phyloP scores from a whole-genome alignment of 2,329 filamentous ascomycete genomes.

The Colletotrichum plurivorum region DNA sequence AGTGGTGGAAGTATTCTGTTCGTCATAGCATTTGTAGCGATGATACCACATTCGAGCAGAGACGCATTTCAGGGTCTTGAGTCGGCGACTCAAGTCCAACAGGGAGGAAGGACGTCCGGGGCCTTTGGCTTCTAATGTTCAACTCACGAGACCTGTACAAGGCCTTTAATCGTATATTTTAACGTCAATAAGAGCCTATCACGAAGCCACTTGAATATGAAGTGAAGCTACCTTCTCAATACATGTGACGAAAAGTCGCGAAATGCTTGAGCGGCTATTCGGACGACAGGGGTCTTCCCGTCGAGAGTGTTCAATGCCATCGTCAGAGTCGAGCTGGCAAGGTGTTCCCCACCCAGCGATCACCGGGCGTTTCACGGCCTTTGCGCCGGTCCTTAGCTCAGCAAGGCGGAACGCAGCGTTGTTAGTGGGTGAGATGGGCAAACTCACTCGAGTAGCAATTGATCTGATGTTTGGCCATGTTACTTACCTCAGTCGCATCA shows the following conservation, averaged over 20 bases:
- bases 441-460: slow-evolving; percentile 16
- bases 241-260: background rate
- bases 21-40: slow-evolving; percentile 41
- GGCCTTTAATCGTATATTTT: slow-evolving; percentile 22
- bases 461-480: slow-evolving; percentile 30
- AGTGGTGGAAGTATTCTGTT: slow-evolving; percentile 38
- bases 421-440: background rate
- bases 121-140: slow-evolving; percentile 5
- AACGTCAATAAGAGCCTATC: slow-evolving; percentile 2
- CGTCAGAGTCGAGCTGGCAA: slow-evolving; percentile 9
- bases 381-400: slow-evolving; percentile 31
- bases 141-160: slow-evolving; percentile 7
- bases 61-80: slow-evolving; percentile 6
- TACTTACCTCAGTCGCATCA: background rate
- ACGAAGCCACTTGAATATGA: background rate
- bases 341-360: slow-evolving; percentile 26
- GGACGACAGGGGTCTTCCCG: slow-evolving; percentile 37
- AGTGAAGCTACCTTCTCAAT: background rate
- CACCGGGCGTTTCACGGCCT: slow-evolving; percentile 35
- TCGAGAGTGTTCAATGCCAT: slow-evolving; percentile 15
- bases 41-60: slow-evolving; percentile 39
- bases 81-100: slow-evolving; percentile 10
- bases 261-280: slow-evolving; percentile 8
- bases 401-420: slow-evolving; percentile 5
- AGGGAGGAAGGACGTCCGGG: background rate